Base-by-base conservation (phyloP, 2,329 filamentous ascomycete genomes). In the Ophiostoma perfectum region DNA sequence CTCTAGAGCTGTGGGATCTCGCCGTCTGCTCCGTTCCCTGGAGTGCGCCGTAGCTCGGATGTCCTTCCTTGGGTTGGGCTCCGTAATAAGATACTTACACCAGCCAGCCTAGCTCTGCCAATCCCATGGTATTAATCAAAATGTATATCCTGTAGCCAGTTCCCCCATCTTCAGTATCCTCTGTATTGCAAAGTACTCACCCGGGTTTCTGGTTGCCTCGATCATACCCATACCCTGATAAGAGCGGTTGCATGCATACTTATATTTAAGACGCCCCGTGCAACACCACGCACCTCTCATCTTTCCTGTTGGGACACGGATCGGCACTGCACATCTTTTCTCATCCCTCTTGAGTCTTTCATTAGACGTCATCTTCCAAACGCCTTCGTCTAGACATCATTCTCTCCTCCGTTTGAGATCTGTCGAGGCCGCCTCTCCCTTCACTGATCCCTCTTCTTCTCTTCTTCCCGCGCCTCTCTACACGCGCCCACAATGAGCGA, bases 401-500 rank as follows among this genome's bases (percentile, higher is more conserved):
- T 5, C 14, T 18, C 14, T 49, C 4, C 12, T 38, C 4, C 38
- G 36, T 39, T 36, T 39, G 2, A 27, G 27, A 27, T 6, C 36
- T 16, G 6, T 39, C 12, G 6, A n/a, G 12, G 14, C n/a, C 7
- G 38, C n/a, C 44, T 45, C 6, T 38, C 27, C 27, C 27, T 12
- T 5, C 9, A 27, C 39, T 2, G 1, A 41, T 36, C 8, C 18
- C 12, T 49, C 12, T 6, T 5, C 39, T 6, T 27, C 11, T 18
- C 12, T 27, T 4, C 11, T 44, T 27, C 27, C 27, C 27, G 27
- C 27, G 12, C 64, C 18, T 12, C 27, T 27, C 2, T n/a, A 9
- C 47, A 18, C 7, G 2, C 47, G 7, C 14, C 18, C 42, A 65
- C 18, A 47, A 52, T 65, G 45, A 65, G 64, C 44, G 64, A 65